phyloP scores from a whole-genome alignment of 2,329 filamentous ascomycete species.

The Pyrenophora teres region DNA sequence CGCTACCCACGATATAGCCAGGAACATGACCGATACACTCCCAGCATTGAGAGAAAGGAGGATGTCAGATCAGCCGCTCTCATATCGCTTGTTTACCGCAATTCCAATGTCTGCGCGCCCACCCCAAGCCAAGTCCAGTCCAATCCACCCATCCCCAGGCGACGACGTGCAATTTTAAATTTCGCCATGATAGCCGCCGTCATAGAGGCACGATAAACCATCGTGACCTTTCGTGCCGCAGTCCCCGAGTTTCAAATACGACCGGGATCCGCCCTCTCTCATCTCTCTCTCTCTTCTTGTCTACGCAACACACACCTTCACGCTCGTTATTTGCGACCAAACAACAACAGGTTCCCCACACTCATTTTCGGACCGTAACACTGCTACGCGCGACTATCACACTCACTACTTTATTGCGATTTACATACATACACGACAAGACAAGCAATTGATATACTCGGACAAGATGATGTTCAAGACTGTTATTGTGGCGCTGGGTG shows the following conservation, averaged over 20 bases:
- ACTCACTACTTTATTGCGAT: slow-evolving; percentile 11
- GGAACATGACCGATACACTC: no score
- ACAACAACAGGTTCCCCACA: slow-evolving; percentile 25
- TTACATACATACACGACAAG: slow-evolving; percentile 8
- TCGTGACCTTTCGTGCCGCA: slow-evolving; percentile 19
- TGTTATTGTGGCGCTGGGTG: slow-evolving; percentile 33
- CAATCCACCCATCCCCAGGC: slow-evolving; percentile 10
- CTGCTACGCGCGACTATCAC: slow-evolving; percentile 3
- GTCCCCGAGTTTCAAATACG: slow-evolving; percentile 33
- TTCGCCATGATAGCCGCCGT: slow-evolving; percentile 25
- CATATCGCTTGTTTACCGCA: no score
- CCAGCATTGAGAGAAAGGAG: neutral
- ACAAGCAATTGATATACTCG: neutral
- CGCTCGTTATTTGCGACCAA: slow-evolving; percentile 23
- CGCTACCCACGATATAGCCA: no score
- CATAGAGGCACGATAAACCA: slow-evolving; percentile 9
- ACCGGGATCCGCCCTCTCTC: slow-evolving; percentile 22
- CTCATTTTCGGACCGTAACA: slow-evolving; percentile 22
- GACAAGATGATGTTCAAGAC: slow-evolving; percentile 40
- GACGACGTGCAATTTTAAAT: slow-evolving; percentile 20
- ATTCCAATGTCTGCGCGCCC: neutral
- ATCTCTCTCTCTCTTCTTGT: slow-evolving; percentile 19
- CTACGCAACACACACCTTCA: slow-evolving; percentile 15
- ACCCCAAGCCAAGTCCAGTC: neutral
- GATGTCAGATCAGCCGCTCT: no score